Evolutionary conservation across 345 rosid species (phyloP).

Genomic region (Bruguiera sexangula): DNA sequence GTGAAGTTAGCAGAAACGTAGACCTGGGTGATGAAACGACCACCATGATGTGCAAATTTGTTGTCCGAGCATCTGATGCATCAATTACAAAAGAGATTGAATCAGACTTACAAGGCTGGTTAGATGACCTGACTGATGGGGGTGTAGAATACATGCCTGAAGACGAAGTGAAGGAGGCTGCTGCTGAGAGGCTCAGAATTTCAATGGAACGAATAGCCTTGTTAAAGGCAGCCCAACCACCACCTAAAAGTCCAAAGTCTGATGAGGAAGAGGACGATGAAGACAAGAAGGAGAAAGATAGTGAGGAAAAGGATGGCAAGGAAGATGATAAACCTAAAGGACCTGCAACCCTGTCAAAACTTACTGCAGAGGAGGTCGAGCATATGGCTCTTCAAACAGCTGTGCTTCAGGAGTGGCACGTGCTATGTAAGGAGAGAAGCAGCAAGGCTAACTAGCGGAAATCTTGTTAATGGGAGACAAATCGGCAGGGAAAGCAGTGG

Average conservation of each 20-base stretch:
- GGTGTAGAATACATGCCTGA: conserved; percentile 96
- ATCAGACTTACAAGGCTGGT: conserved; percentile 91
- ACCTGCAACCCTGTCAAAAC: conserved; percentile 64
- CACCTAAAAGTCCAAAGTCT: conserved; percentile 52
- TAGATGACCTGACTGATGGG: conserved; percentile 91
- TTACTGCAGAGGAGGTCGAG: conserved; percentile 94
- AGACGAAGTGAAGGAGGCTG: conserved; percentile 88
- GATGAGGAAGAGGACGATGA: conserved; percentile 45
- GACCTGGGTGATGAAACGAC: conserved; percentile 97
- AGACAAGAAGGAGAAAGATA: conserved; percentile 16
- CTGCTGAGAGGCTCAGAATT: conserved; percentile 81
- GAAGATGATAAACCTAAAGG: conserved; percentile 54
- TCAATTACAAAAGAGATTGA: conserved; percentile 89
- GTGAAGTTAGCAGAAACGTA: conserved; percentile 97
- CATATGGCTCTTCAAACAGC: conserved; percentile 95
- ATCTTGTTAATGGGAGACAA: background rate
- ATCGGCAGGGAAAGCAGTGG: background rate
- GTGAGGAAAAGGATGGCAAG: conserved; percentile 34
- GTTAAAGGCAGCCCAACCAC: conserved; percentile 83
- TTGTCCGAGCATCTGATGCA: conserved; percentile 93
- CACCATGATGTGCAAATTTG: conserved; percentile 95
- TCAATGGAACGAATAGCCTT: conserved; percentile 93
- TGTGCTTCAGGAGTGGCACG: conserved; percentile 96
- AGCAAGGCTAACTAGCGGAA: conserved; percentile 31
- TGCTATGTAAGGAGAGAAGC: conserved; percentile 73